Evolutionary conservation across 805 yeast species (phyloP).

Genomic region (Saturnispora zaruensis): DNA sequence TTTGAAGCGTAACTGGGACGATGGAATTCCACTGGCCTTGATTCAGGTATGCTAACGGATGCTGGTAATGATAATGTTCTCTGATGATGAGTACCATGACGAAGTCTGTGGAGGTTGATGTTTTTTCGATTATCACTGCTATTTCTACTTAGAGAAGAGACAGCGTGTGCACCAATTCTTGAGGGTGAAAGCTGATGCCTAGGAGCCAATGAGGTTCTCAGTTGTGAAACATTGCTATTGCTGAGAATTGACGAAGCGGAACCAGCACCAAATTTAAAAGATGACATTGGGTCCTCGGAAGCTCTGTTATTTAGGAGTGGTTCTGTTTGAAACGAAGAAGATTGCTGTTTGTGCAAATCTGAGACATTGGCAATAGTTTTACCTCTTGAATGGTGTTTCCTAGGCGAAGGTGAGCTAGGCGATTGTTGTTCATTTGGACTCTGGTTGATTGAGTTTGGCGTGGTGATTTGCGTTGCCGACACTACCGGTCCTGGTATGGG

Average conservation of each 20-base stretch:
- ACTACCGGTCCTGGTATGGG: constrained; percentile 4
- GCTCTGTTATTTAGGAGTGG: background rate
- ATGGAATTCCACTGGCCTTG: constrained; percentile 23
- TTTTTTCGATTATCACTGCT: constrained; percentile 20
- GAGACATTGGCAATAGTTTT: constrained; percentile 12
- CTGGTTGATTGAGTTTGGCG: constrained; percentile 6
- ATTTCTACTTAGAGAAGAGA: constrained; percentile 37
- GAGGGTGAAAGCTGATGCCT: constrained; percentile 52
- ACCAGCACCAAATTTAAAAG: constrained; percentile 27
- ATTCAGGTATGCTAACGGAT: constrained; percentile 28
- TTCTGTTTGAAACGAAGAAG: background rate
- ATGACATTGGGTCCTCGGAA: constrained; percentile 18
- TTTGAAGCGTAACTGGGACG: constrained; percentile 18
- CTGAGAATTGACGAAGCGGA: constrained; percentile 8
- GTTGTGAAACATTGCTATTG: constrained; percentile 5
- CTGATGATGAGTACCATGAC: constrained; percentile 28
- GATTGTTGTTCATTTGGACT: constrained; percentile 3
- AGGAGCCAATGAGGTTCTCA: constrained; percentile 17
- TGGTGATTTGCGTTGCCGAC: constrained; percentile 2
- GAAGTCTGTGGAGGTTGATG: constrained; percentile 16
- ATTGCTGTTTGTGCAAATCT: constrained; percentile 5
- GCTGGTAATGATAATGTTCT: constrained; percentile 36
- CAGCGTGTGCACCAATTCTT: constrained; percentile 64
- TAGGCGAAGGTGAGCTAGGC: constrained; percentile 12
- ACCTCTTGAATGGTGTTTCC: constrained; percentile 10